Evolutionary conservation across 768 basidiomycete genomes (phyloP), one percentile per base, ranked within the genome.

Genomic region (Roridomyces roridus): DNA sequence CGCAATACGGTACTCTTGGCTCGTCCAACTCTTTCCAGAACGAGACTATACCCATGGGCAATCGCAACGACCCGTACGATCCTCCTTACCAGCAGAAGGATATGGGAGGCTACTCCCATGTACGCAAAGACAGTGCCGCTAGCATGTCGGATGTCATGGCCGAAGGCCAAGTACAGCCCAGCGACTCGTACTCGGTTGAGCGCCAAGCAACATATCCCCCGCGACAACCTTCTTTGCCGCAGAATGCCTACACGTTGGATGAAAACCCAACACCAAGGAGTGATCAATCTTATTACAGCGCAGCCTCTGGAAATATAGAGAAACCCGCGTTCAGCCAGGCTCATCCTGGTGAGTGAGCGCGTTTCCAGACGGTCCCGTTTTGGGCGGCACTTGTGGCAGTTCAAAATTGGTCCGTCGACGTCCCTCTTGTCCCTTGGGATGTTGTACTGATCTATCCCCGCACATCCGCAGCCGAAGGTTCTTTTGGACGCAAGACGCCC

Each of bases 1-100:
- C 83, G 59, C 86, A 89, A 65, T 95, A 92, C 66, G 86, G 89
- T 66, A 83, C 85, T 23, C 78, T 92, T 53, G 86, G 86, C 68
- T 87, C 87, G 61, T 72, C 84, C 4, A 78, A 82, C 45, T 77
- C 81, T 44, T 69, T 85, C 53, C 81, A 78, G 28, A 74, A 75
- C 61, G 85, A 89, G 62, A 77, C 65, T 45, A 86, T 88, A 29
- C 85, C 85, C 10, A 80, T 92, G 75, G 80, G 78, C 58, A 78
- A 82, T 60, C 85, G 88, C 50, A 77, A 74, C 59, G 86, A 88
- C 65, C 81, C 86, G n/a, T 92, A 89, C 87, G 85, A 77, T 20
- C 62, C 63, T 37, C 61, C 69, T 26, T 65, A 67, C 44, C 67
- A 67, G 25, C 65, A 67, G 34, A 23, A 46, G 9, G 35, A 55